Conservation (phyloP, 2,329 filamentous ascomycete species). For the Tolypocladium inflatum region DNA sequence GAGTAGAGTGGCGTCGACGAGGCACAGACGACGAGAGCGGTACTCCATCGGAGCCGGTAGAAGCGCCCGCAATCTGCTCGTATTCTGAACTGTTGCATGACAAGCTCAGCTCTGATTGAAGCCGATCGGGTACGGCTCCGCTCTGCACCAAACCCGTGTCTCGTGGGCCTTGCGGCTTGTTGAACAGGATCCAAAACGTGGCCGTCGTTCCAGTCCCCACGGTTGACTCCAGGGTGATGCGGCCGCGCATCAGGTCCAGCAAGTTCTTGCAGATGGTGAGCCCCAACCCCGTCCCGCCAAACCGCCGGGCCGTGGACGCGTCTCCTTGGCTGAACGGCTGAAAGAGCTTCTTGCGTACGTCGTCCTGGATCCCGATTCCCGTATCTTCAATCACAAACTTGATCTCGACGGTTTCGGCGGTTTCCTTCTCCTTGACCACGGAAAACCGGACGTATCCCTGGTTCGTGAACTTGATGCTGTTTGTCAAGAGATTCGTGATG, state of each 20-base stretch:
- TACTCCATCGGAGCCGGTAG: constrained; percentile 17
- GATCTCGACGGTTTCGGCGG: constrained; percentile 54
- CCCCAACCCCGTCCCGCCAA: constrained; percentile 69
- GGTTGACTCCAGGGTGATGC: constrained; percentile 60
- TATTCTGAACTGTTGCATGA: constrained; percentile 60
- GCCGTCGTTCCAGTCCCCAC: constrained; percentile 62
- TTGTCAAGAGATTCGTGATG: constrained; percentile 68
- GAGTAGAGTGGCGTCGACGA: constrained; percentile 19
- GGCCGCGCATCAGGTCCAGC: constrained; percentile 68
- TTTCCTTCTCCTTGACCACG: constrained; percentile 54
- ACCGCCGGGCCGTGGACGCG: constrained; percentile 67
- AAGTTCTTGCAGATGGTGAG: constrained; percentile 75
- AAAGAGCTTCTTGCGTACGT: constrained; percentile 63
- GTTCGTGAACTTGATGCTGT: constrained; percentile 67
- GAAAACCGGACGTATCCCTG: constrained; percentile 59
- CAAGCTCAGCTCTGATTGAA: constrained; percentile 54
- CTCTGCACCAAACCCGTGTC: constrained; percentile 48
- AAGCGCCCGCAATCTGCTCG: constrained; percentile 36
- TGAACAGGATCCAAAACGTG: constrained; percentile 69
- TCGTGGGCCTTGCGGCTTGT: constrained; percentile 48
- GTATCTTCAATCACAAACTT: constrained; percentile 68
- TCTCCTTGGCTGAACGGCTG: constrained; percentile 77
- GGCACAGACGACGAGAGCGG: constrained; percentile 12
- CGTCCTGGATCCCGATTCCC: constrained; percentile 73
- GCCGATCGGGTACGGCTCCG: constrained; percentile 55